Conservation (phyloP, 352 stramenopile genomes). For the Pythium rhizo-oryzae region DNA sequence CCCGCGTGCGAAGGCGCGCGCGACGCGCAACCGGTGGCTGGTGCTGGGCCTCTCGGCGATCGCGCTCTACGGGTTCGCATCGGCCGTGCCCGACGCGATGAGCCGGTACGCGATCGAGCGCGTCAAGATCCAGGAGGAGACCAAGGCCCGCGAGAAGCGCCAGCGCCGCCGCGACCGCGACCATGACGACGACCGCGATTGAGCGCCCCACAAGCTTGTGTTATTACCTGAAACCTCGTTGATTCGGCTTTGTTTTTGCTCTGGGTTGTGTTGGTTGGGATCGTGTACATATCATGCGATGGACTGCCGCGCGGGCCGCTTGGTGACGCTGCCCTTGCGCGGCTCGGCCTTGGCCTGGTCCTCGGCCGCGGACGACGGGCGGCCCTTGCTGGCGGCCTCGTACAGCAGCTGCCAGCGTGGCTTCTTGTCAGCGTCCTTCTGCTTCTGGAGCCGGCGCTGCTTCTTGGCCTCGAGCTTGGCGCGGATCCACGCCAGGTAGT, state of each 20-base stretch:
- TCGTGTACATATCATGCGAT: not conserved
- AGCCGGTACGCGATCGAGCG: slow-evolving; percentile 70
- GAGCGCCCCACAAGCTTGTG: not conserved
- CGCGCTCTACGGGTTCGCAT: slow-evolving; percentile 79
- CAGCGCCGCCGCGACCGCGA: slow-evolving; percentile 1
- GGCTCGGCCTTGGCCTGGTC: not conserved
- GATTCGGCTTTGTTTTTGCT: not conserved
- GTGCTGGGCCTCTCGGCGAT: slow-evolving; percentile 62
- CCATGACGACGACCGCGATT: not conserved
- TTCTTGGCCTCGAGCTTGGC: slow-evolving; percentile 61
- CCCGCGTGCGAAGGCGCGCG: slow-evolving; percentile 39
- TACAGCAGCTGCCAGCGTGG: slow-evolving; percentile 72
- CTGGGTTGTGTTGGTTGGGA: not conserved
- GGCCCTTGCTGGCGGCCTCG: slow-evolving; percentile 50
- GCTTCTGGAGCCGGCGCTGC: slow-evolving; percentile 40
- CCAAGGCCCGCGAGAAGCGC: slow-evolving; percentile 24
- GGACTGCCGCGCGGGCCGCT: slow-evolving; percentile 10
- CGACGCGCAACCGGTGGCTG: slow-evolving; percentile 61
- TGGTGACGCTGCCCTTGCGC: slow-evolving; percentile 8
- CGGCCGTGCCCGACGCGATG: slow-evolving; percentile 59
- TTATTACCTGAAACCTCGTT: too few species aligned
- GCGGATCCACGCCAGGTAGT: slow-evolving; percentile 74
- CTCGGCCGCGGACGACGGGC: not conserved
- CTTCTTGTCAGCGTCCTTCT: slow-evolving; percentile 64
- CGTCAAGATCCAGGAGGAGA: slow-evolving; percentile 54